phyloP scores from a whole-genome alignment of 306 rosid genomes.

The Dryas alaskensis region DNA sequence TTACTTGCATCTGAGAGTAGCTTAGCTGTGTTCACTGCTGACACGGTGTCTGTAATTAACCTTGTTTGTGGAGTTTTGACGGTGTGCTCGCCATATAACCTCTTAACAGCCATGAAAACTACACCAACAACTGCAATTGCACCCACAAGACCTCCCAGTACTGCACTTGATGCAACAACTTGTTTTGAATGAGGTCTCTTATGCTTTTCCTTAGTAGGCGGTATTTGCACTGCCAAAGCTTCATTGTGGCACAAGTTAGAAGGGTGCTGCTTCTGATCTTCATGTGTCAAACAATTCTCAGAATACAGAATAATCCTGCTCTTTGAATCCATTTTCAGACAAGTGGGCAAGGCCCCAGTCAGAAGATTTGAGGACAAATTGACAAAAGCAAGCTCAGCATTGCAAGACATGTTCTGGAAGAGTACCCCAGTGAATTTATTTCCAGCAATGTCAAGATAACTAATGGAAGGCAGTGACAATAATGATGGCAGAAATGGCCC shows the following conservation, averaged over 20 bases:
- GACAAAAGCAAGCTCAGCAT: constrained; percentile 58
- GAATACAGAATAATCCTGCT: constrained; percentile 38
- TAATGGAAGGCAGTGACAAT: constrained; percentile 66
- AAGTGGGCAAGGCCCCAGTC: constrained; percentile 70
- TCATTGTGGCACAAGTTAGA: constrained; percentile 60
- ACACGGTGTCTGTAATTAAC: constrained; percentile 56
- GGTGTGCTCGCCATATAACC: constrained; percentile 26
- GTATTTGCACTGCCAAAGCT: constrained; percentile 78
- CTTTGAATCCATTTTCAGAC: constrained; percentile 42
- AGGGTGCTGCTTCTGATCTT: constrained; percentile 50
- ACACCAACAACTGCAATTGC: constrained; percentile 50
- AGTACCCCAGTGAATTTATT: constrained; percentile 81
- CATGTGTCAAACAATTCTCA: constrained; percentile 62
- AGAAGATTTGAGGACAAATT: constrained; percentile 78
- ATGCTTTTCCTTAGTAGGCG: constrained; percentile 31
- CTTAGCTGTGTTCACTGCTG: constrained; percentile 64
- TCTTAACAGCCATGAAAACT: constrained; percentile 48
- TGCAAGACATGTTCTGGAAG: constrained; percentile 57
- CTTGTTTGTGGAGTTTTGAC: constrained; percentile 35
- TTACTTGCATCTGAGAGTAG: constrained; percentile 94
- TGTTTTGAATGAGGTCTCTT: constrained; percentile 33
- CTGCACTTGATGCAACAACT: constrained; percentile 45
- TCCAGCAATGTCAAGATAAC: constrained; percentile 64
- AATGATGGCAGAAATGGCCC: constrained; percentile 67
- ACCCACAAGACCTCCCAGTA: constrained; percentile 49